Evolutionary conservation across 2,329 filamentous ascomycete species (phyloP).

Genomic region (Chaetomiaceae sp.): DNA sequence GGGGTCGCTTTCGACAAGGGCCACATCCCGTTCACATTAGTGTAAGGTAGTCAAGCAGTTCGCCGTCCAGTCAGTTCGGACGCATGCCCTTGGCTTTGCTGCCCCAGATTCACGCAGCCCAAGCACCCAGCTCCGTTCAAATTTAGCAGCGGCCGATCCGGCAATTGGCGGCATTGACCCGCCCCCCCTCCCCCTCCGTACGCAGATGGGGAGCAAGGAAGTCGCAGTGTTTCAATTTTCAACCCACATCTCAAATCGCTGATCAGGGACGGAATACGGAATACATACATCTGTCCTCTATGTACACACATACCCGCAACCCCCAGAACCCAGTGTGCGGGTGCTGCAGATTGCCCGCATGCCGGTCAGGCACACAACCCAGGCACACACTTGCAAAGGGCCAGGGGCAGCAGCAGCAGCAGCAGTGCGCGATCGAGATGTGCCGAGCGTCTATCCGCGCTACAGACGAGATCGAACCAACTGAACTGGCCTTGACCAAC

Average conservation of each 20-base stretch:
- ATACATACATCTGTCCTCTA: not conserved
- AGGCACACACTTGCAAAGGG: conserved; percentile 5
- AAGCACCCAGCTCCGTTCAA: conserved; percentile 6
- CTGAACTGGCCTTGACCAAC: conserved; percentile 6
- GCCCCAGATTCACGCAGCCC: no score
- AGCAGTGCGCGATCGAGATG: conserved; percentile 14
- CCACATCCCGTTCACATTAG: no score
- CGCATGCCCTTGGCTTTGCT: no score
- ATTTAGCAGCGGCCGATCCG: conserved; percentile 11
- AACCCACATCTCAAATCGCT: not conserved
- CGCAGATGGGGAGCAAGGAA: not conserved
- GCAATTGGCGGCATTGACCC: not conserved
- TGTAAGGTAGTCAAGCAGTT: no score
- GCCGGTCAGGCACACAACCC: not conserved
- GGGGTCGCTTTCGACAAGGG: no score
- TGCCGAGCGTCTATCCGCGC: conserved; percentile 16
- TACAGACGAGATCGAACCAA: conserved; percentile 9
- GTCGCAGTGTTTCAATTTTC: not conserved
- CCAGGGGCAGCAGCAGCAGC: not conserved
- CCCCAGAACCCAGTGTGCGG: not conserved
- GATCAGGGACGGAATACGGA: no score
- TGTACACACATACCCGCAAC: no score
- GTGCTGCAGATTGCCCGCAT: not conserved
- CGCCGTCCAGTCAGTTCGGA: no score
- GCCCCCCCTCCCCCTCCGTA: not conserved